Conservation (phyloP, 257 asterid genomes). For the Solanum clarkiae region DNA sequence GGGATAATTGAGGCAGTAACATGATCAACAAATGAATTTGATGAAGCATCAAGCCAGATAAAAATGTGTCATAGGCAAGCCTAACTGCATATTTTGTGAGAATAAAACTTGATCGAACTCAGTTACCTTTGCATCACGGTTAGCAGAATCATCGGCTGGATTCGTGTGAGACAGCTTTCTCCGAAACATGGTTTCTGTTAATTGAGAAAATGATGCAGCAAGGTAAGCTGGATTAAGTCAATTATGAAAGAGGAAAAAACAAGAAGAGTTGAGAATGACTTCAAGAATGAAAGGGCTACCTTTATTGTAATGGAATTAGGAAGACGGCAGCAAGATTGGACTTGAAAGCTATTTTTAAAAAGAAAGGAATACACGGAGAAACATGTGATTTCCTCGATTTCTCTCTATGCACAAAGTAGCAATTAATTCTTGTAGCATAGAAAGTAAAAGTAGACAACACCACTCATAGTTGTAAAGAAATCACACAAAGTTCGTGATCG, state of each 20-base stretch:
- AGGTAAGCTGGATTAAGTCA: neutral
- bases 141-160: slow-evolving; percentile 25
- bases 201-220: neutral
- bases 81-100: neutral
- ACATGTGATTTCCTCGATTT: neutral
- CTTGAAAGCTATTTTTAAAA: neutral
- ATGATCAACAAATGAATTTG: neutral
- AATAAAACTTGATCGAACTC: neutral
- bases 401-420: neutral
- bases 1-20: neutral
- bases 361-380: neutral
- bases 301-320: neutral
- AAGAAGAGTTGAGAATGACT: neutral
- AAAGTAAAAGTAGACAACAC: neutral
- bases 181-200: slow-evolving; percentile 46
- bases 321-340: neutral
- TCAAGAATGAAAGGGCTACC: neutral
- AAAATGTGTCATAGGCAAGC: neutral
- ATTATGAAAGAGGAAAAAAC: neutral
- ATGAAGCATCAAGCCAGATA: neutral
- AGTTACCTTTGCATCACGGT: slow-evolving; percentile 50
- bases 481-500: neutral
- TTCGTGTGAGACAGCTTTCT: slow-evolving; percentile 32
- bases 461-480: neutral
- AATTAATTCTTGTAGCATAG: neutral